Conservation (phyloP, 2,329 filamentous ascomycete species). For the Fusarium sp. region DNA sequence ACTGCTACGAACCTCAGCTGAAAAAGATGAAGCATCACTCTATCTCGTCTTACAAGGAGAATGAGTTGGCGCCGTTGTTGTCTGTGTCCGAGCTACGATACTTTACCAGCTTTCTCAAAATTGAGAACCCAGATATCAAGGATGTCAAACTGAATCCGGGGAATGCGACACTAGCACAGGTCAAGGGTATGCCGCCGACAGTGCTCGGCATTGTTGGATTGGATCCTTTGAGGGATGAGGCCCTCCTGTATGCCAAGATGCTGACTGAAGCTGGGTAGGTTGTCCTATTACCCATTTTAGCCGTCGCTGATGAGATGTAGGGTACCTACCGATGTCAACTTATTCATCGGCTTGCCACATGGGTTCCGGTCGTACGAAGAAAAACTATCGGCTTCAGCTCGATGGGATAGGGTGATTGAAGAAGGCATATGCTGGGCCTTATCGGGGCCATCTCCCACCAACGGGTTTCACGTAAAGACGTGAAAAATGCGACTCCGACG, state of each 20-base stretch:
- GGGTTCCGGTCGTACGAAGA: slow-evolving; percentile 57
- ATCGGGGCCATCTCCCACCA: neutral
- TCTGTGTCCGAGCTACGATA: slow-evolving; percentile 44
- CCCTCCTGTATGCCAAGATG: slow-evolving; percentile 57
- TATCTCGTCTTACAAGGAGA: slow-evolving; percentile 58
- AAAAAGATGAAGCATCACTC: slow-evolving; percentile 51
- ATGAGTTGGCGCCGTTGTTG: slow-evolving; percentile 61
- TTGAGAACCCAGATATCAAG: slow-evolving; percentile 35
- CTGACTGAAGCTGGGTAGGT: slow-evolving; percentile 58
- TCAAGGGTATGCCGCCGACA: slow-evolving; percentile 57
- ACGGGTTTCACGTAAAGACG: slow-evolving; percentile 18
- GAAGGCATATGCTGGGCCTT: slow-evolving; percentile 56
- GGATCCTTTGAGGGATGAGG: slow-evolving; percentile 63
- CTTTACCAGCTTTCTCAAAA: slow-evolving; percentile 46
- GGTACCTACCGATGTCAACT: slow-evolving; percentile 59
- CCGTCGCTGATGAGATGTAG: slow-evolving; percentile 39
- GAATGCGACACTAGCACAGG: slow-evolving; percentile 44
- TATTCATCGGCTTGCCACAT: slow-evolving; percentile 67
- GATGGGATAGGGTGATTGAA: slow-evolving; percentile 58
- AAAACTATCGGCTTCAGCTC: slow-evolving; percentile 49
- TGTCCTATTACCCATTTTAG: slow-evolving; percentile 5
- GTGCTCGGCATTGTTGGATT: slow-evolving; percentile 58
- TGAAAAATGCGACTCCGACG: neutral
- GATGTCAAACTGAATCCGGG: slow-evolving; percentile 55
- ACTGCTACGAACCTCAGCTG: slow-evolving; percentile 45